Percentiles rank a stretch among this genome's conserved stretches.
phyloP scores from a whole-genome alignment of 2,329 filamentous ascomycete species.

The Chaetomium globosum region DNA sequence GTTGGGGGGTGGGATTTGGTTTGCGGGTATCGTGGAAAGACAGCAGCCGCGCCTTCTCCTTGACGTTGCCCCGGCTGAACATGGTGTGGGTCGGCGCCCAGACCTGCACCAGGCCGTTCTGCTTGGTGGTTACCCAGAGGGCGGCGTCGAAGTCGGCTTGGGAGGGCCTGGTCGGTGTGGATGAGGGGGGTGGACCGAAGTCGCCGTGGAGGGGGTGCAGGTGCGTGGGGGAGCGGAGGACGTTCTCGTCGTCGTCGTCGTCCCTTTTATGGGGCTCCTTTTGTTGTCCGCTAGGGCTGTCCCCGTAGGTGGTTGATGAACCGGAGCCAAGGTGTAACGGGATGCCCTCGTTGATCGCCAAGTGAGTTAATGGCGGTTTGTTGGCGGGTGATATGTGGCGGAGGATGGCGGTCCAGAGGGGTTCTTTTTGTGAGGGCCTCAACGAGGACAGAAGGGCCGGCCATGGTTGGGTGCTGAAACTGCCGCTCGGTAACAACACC shows the following conservation, averaged over 20 bases:
- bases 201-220: conserved; percentile 71
- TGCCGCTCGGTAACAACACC: conserved; percentile 61
- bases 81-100: conserved; percentile 93
- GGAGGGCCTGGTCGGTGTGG: conserved; percentile 38
- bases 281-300: conserved; percentile 11
- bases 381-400: conserved; percentile 47
- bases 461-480: conserved; percentile 54
- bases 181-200: conserved; percentile 59
- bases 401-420: conserved; percentile 56
- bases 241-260: conserved; percentile 51
- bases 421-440: conserved; percentile 34
- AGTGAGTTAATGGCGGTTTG: conserved; percentile 53
- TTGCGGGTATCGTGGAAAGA: conserved; percentile 46
- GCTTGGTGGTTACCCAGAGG: conserved; percentile 77
- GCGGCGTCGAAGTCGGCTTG: conserved; percentile 64
- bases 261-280: conserved; percentile 16
- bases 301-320: conserved; percentile 12
- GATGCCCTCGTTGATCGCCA: conserved; percentile 65
- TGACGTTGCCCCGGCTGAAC: conserved; percentile 90
- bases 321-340: conserved; percentile 46
- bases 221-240: conserved; percentile 71
- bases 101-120: conserved; percentile 78
- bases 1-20: conserved; percentile 32
- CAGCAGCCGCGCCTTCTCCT: conserved; percentile 80
- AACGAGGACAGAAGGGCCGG: conserved; percentile 40